Conservation (phyloP, 345 rosid genomes). For the Lepidium aucheri region DNA sequence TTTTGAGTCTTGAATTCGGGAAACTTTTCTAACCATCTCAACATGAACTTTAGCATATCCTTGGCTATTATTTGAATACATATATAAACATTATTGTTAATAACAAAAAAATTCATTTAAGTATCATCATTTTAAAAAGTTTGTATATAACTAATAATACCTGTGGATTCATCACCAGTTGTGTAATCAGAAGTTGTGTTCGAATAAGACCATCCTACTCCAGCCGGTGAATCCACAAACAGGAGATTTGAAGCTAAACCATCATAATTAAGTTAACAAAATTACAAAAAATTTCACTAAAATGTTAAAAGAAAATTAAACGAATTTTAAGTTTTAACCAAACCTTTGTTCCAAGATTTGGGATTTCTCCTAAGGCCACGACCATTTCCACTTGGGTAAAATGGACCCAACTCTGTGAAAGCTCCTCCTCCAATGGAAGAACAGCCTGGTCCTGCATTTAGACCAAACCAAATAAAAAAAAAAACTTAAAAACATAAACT, state of each 20-base stretch:
- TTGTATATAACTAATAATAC: constrained; percentile 23
- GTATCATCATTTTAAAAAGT: background rate
- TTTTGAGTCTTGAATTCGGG: constrained; percentile 53
- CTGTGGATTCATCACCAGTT: constrained; percentile 63
- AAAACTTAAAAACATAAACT: too few species aligned
- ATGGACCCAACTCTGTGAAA: constrained; percentile 91
- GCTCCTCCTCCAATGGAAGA: constrained; percentile 96
- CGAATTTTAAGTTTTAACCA: background rate
- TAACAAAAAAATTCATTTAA: too few species aligned
- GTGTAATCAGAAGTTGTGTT: constrained; percentile 64
- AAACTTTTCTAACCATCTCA: constrained; percentile 76
- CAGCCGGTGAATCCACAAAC: constrained; percentile 92
- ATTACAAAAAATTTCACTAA: background rate
- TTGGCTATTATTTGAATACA: constrained; percentile 32
- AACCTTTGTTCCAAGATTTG: constrained; percentile 97
- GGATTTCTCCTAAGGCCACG: constrained; percentile 64
- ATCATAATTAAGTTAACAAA: background rate
- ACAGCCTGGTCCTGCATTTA: constrained; percentile 75
- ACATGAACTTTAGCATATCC: constrained; percentile 68
- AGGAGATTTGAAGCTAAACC: constrained; percentile 74
- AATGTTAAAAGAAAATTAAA: background rate
- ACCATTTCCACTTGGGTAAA: constrained; percentile 77
- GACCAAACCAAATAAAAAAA: too few species aligned
- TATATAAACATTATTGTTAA: too few species aligned
- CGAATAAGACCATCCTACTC: constrained; percentile 98